phyloP scores from a whole-genome alignment of 2,329 filamentous ascomycete species.

The Laburnicola sp. region DNA sequence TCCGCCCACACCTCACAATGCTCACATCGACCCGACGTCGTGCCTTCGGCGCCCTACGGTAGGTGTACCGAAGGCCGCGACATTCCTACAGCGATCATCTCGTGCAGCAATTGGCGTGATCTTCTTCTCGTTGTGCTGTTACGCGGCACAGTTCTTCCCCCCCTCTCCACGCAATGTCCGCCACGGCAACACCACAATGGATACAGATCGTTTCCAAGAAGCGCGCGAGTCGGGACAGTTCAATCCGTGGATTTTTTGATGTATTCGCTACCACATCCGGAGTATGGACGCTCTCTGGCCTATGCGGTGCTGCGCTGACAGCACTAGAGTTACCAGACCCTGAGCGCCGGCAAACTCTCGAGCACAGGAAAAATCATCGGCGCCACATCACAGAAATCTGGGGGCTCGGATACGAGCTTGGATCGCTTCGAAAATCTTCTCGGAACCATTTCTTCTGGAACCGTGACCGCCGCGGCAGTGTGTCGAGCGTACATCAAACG shows the following conservation, averaged over 20 bases:
- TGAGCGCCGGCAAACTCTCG: constrained; percentile 14
- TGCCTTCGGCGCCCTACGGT: neutral
- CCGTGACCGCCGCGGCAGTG: constrained; percentile 33
- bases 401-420: constrained; percentile 11
- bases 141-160: neutral
- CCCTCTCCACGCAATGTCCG: constrained; percentile 18
- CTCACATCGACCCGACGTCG: neutral
- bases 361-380: constrained; percentile 3
- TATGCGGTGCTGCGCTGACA: constrained; percentile 14
- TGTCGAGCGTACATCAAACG: constrained; percentile 36
- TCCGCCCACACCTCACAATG: neutral
- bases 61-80: too few relatives aligned
- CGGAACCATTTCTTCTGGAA: constrained; percentile 29
- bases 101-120: neutral
- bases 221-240: constrained; percentile 28
- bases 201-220: constrained; percentile 30
- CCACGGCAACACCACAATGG: constrained; percentile 27
- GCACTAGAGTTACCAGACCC: constrained; percentile 9
- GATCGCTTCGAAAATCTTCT: constrained; percentile 26
- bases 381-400: neutral
- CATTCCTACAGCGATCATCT: too few relatives aligned
- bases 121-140: neutral
- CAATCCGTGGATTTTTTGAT: constrained; percentile 28
- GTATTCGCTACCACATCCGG: constrained; percentile 2
- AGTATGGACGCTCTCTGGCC: neutral